Evolutionary conservation across 2,329 filamentous ascomycete genomes (phyloP), one percentile per base, ranked within the genome.

Genomic region (Didymella segeticola): DNA sequence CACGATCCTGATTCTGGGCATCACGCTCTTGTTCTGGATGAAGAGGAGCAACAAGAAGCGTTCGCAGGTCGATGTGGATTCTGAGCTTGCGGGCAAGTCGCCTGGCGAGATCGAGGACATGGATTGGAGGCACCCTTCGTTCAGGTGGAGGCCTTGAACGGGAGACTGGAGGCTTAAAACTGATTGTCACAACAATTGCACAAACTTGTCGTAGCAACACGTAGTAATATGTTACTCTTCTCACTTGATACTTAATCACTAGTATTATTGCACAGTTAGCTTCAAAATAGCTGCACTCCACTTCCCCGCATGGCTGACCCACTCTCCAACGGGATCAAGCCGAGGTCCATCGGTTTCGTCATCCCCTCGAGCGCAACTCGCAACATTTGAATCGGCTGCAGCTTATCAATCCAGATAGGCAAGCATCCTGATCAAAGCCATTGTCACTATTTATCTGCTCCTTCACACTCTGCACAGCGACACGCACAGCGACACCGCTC

Each of bases 11-110:
- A 47, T 90, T 1, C 49, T 81, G 3, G 77, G 78, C 5, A 78
- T 80, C 0, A 43, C 64, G 0, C 68, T 87, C 29, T 75, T 84
- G 58, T 59, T 81, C 1, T 91, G 85, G 83, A 89, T 89, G 80
- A 78, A 77, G 45, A 72, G 69, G 67, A 84, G 89, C 62, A 91
- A 91, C 65, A 81, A 77, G 67, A 80, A 78, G 63, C 79, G 86
- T 43, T 82, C 82, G 17, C 66, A 62, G n/a, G 78, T 78, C 36
- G 80, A 85, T 66, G 75, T 84, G 4, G 85, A 86, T 68, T 70
- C 77, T 5, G 82, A 84, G 56, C 68, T 89, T 57, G 78, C 75
- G 1, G 85, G 84, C 0, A 52, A 87, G 45, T 65, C 55, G 12
- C 14, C 31, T 3, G 53, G 58, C 7, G 61, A 72, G 48, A 60